Base-by-base conservation (phyloP, 441 rosid species). In the Capsella rubella region DNA sequence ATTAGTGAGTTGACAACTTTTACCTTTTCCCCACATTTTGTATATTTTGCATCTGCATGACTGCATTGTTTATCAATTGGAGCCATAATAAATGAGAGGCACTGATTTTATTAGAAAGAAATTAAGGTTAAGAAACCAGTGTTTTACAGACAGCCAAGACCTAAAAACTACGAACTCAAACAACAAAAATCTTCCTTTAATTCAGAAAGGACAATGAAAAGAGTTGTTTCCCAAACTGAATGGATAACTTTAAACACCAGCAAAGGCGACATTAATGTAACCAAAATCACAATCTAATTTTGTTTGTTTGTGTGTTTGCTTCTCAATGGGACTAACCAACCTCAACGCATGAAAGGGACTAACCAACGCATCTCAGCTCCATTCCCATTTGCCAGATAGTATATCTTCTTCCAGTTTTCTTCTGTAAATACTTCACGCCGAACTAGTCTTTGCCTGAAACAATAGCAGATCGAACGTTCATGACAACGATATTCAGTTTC, bases 301-400 rank as follows among this genome's bases (percentile, higher is more conserved):
- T 45, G 72, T 37, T 18, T 45, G 40, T 57, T 71, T 71, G 16
- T 57, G 43, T 32, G 28, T 35, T 58, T 66, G 51, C 25, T 52
- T 45, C 70, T 89, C 82, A 89, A 68, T 75, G 95, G 93, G 76
- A 81, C 81, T 72, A 91, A 82, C 78, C 79, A 78, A 78, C 77
- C 89, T 89, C 79, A 78, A 78, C 77, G 90, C 90, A 93, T 91
- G 69, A 95, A 66, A 54, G 96, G 93, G 76, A 79, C 81, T 72
- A 92, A 82, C 78, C 81, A 78, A 79, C 99, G 87, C 90, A 95
- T 89, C 81, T 95, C 99, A 45, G 88, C 82, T 77, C 98, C 98
- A 76, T 95, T 95, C 67, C 99, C 98, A 37, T 91, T 90, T n/a
- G 95, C 82, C 66, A 95, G 66, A 81, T 87, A 90, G 72, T 85